Base-by-base conservation (phyloP, 2,329 filamentous ascomycete species). In the Leptodontidium sp. region DNA sequence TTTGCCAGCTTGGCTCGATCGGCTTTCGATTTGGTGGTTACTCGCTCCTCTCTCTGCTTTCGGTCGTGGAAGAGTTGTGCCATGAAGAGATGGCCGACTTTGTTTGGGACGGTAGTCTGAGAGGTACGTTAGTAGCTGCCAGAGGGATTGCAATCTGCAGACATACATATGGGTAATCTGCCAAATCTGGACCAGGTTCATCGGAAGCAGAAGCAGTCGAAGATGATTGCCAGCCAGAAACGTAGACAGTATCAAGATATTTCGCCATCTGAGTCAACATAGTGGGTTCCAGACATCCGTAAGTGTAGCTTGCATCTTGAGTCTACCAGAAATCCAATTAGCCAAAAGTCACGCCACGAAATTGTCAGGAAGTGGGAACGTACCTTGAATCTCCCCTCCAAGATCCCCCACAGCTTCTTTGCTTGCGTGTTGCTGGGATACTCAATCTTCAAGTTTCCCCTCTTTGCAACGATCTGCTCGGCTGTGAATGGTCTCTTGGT, bases 191-290 rank as follows among this genome's bases (percentile, higher is more conserved):
- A 49, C 95, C 96, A 32, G 96, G 96, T 84, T 99, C 96, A 77
- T 99, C 94, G 7, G 94, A 95, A 1, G 94, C 88, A 2, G 95
- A 98, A 61, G 96, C 96, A 8, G 96, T 99, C 29, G 94, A 98
- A 1, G 95, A 98, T 73, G 93, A 97, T 83, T 99, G 96, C 96
- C 96, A 99, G 73, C 96, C 96, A 65, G 96, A 98, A 71, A 99
- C 96, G 81, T 99, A 99, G 80, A 99, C 93, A 43, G 96, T 99
- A 79, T 99, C 96, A 71, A 99, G 87, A 81, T 97, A 98, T 83
- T 98, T 97, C 77, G 95, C 95, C 96, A 99, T 99, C 82, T 99
- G 96, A 35, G 96, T 98, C 80, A 99, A 88, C 93, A 98, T 98
- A 67, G 97, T 97, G 12, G 96, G 96, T 79, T 99, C 96, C 73